Evolutionary conservation across 805 yeast genomes (phyloP), one percentile per base, ranked within the genome.

Genomic region (Clavispora vitiphila): DNA sequence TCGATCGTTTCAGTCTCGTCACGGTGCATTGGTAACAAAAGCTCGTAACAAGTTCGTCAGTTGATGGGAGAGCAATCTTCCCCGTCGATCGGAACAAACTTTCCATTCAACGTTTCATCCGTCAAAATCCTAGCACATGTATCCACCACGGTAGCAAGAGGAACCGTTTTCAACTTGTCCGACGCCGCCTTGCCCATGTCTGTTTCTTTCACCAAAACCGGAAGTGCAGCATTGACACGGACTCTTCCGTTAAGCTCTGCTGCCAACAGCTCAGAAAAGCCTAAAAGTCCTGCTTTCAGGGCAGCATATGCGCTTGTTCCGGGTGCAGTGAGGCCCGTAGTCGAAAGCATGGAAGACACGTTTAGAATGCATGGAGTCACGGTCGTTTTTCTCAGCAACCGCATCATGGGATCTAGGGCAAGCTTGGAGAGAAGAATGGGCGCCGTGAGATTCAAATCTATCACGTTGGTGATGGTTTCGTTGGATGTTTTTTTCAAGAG

Each of bases 261-360:
- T 0, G 90, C 83, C 25, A 85, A 56, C 0, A 81, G 58, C 35
- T 67, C 61, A 0, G 88, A 75, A 50, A 86, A 78, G 3, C 83
- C 83, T 37, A 75, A 61, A 3, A 87, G 53, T 0, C 88, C 96
- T 0, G 83, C 80, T 55, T 87, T 87, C 40, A 83, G 67, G 0
- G 89, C 85, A 0, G 83, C 65, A 51, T 87, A 87, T 0, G 81
- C 81, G 0, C 78, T 47, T 0, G 88, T 72, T 1, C 95, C 95
- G 3, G 74, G 71, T 0, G 67, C 47, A 1, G 51, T 46, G 4
- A 50, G 38, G 9, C 58, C 56, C 0, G 70, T 63, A 3, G 64
- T 35, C 0, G 83, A 78, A 18, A 87, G 62, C 7, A 83, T 71
- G 0, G 95, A 85, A 2, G 91, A 76, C 1, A 87, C 61, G 54